These are phyloP conservation scores for Metschnikowia cubensis DNA, from an alignment of 805 yeast genomes.

Conservation along the genomic window DNA sequence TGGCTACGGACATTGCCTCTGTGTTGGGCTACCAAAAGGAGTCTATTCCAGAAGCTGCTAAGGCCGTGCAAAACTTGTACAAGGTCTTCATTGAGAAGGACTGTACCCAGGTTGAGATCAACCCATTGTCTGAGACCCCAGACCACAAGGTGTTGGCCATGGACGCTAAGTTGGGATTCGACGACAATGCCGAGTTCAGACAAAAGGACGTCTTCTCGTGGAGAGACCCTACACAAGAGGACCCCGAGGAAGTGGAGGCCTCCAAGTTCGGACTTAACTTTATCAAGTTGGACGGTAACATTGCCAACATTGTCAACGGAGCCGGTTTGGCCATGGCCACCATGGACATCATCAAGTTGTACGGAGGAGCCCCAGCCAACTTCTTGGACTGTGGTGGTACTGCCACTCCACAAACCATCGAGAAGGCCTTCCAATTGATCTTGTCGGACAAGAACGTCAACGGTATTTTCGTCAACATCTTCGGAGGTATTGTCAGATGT, in stretches of 20 bases:
- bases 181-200: slow-evolving; percentile 93
- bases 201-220: slow-evolving; percentile 91
- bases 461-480: slow-evolving; percentile 96
- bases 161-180: slow-evolving; percentile 99
- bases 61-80: slow-evolving; percentile 80
- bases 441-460: slow-evolving; percentile 83
- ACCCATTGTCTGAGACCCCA: slow-evolving; percentile 91
- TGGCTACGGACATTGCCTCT: slow-evolving; percentile 73
- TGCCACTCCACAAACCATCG: slow-evolving; percentile 97
- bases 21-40: slow-evolving; percentile 75
- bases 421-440: slow-evolving; percentile 92
- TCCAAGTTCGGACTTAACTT: slow-evolving; percentile 86
- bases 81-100: slow-evolving; percentile 86
- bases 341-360: slow-evolving; percentile 96
- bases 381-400: slow-evolving; percentile 99
- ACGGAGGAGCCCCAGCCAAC: slow-evolving; percentile 99
- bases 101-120: slow-evolving; percentile 97
- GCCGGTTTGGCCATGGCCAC: slow-evolving; percentile 99
- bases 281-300: slow-evolving; percentile 96
- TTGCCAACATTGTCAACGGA: slow-evolving; percentile 98
- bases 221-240: slow-evolving; percentile 98
- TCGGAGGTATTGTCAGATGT: slow-evolving; percentile 99
- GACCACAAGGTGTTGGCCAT: slow-evolving; percentile 91
- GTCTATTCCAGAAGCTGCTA: slow-evolving; percentile 83
- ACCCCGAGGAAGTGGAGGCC: slow-evolving; percentile 94